Base-by-base conservation (phyloP, 106 monocot genomes). In the Alisma plantagoaquatica region DNA sequence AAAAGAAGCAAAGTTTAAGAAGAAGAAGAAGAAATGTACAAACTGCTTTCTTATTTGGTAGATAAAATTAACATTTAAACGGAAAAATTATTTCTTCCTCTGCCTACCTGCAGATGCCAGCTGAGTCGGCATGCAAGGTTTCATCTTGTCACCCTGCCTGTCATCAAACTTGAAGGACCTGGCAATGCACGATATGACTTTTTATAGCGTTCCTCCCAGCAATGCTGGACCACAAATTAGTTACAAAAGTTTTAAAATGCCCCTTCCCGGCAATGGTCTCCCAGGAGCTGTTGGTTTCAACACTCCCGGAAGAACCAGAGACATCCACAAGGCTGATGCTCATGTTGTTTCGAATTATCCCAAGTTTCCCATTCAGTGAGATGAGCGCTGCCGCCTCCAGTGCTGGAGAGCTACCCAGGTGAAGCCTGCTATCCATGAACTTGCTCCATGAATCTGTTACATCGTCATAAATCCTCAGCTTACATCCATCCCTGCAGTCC, bases 191-290 rank as follows among this genome's bases (percentile, higher is more conserved):
- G 28, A 79, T 70, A 27, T 70, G 74, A 54, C 59, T 66, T 48
- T 70, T 79, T 4, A 66, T 19, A 18, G 65, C 64, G 62, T 33
- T 70, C 2, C 70, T 53, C n/a, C 74, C 74, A 17, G 74, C 69
- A 29, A 79, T 74, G 46, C 61, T 74, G 15, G 74, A 79, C 74
- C 73, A 79, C 32, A 79, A 29, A 33, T 74, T 79, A 10, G 79
- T 41, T 2, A 74, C 65, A 15, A 74, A 74, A 20, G 57, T 66
- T 66, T 70, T 79, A 28, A 70, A 59, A 35, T 70, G 79, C 4
- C 61, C 65, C 31, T 74, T 74, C 42, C 74, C 79, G 26, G 62
- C 70, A 48, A 74, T 56, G 4, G 26, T 57, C 56, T 74, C 79
- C 79, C 79, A 79, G 2, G 41, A 59, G 24, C 65, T 68, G 38